Percentiles rank a stretch among this genome's conserved stretches.
phyloP scores from a whole-genome alignment of 1,139 yeast genomes.

The Tardiomyces blankii region DNA sequence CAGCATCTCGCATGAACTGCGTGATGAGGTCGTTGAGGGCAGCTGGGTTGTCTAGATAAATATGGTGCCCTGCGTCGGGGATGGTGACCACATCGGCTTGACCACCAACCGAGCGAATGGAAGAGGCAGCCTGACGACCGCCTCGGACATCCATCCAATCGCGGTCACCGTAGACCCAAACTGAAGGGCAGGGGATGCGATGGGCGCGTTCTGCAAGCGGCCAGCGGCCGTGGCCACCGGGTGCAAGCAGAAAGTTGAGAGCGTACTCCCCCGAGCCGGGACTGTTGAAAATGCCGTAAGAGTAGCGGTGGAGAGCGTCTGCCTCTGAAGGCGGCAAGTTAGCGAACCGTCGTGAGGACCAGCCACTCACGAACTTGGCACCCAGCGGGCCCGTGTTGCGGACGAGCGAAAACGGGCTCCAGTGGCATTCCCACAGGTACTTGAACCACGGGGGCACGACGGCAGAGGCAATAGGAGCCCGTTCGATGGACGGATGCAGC shows the following conservation, averaged over 20 bases:
- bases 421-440: conserved; percentile 30
- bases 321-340: conserved; percentile 17
- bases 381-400: conserved; percentile 31
- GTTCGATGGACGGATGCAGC: background rate
- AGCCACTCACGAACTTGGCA: conserved; percentile 29
- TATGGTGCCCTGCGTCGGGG: conserved; percentile 62
- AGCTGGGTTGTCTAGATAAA: conserved; percentile 61
- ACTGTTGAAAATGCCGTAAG: conserved; percentile 47
- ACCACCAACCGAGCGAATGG: conserved; percentile 27
- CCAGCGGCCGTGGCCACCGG: conserved; percentile 64
- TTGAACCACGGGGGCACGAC: conserved; percentile 21
- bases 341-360: conserved; percentile 31
- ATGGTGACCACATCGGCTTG: conserved; percentile 37
- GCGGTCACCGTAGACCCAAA: conserved; percentile 65
- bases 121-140: conserved; percentile 42
- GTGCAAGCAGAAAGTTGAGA: conserved; percentile 51
- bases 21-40: conserved; percentile 30
- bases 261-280: conserved; percentile 59
- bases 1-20: background rate
- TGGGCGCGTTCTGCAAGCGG: conserved; percentile 60
- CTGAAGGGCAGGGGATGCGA: conserved; percentile 32
- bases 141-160: conserved; percentile 84
- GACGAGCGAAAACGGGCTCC: conserved; percentile 30
- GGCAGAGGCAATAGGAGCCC: conserved; percentile 1
- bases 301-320: conserved; percentile 39